Base-by-base conservation (phyloP, 2,329 filamentous ascomycete genomes). In the Xylaria sp. region DNA sequence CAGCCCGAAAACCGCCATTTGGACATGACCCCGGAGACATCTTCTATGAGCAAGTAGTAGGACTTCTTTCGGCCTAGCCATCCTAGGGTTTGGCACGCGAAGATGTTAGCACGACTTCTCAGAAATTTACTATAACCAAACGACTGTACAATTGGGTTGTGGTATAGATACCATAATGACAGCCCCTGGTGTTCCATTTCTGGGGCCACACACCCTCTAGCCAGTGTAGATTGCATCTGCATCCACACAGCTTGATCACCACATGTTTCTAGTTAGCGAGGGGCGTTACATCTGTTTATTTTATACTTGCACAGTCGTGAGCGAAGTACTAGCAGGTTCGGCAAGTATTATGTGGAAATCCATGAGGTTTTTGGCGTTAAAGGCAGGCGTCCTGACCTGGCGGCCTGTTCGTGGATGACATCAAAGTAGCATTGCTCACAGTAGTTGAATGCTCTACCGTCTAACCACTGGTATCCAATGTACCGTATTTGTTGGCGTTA, bases 141-240 rank as follows among this genome's bases (percentile, higher is more conserved):
- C 52, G 59, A 40, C 59, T 61, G 55, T 57, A 56, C 37, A 45
- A 64, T 47, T 45, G 45, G 21, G 35, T 17, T 25, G 53, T 63
- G 38, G 52, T 59, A 60, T 65, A 60, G 54, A 59, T 58, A 54
- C 64, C 37, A 56, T 63, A 55, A 52, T 60, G 63, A 47, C 37
- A n/a, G 43, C 35, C 14, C 25, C 25, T 21, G 43, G 47, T n/a
- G 28, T 15, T 54, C 42, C 51, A 8, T 40, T 38, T 11, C 42
- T 12, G 43, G 25, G 47, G 25, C 33, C 31, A 28, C 47, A 52
- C 51, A 40, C 37, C 57, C 14, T 37, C 31, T 21, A 19, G 53
- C 60, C 31, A 53, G 35, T 14, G 17, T 17, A 57, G 52, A 54
- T 31, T 31, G 14, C 28, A 31, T 21, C 37, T 14, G 25, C 28